Percentiles rank a stretch among this genome's conserved stretches.
These are phyloP conservation scores for Amaranthus palmeri DNA, from an alignment of 148 eudicot species.

Conservation along the genomic window DNA sequence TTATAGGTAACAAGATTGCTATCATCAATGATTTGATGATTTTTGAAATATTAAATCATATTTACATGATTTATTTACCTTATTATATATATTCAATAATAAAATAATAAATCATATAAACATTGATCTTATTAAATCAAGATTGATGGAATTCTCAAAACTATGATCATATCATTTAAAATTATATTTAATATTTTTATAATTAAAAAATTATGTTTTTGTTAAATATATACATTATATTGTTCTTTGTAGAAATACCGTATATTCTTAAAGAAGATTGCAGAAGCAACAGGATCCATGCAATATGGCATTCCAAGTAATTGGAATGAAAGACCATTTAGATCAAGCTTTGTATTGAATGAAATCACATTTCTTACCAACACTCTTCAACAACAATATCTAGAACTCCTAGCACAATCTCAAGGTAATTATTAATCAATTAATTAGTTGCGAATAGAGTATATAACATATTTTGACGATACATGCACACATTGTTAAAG, in stretches of 20 bases:
- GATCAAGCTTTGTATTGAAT: conserved; percentile 31
- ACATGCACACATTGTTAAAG: neutral
- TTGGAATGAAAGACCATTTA: conserved; percentile 25
- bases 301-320: conserved; percentile 7
- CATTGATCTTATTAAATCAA: neutral
- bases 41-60: neutral
- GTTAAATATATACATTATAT: neutral
- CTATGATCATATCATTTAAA: too few species aligned
- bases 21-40: neutral
- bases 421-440: neutral
- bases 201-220: too few species aligned
- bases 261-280: conserved; percentile 39
- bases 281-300: conserved; percentile 20
- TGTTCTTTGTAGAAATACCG: conserved; percentile 51
- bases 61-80: neutral
- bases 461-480: neutral
- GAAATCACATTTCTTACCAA: conserved; percentile 19
- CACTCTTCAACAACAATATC: conserved; percentile 19
- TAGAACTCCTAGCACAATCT: conserved; percentile 1
- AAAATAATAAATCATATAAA: neutral
- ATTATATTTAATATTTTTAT: too few species aligned
- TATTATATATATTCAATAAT: neutral
- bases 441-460: neutral
- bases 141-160: neutral
- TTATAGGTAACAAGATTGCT: neutral